phyloP scores from a whole-genome alignment of 2,329 filamentous ascomycete species.

The Sarocladium brachiariae region DNA sequence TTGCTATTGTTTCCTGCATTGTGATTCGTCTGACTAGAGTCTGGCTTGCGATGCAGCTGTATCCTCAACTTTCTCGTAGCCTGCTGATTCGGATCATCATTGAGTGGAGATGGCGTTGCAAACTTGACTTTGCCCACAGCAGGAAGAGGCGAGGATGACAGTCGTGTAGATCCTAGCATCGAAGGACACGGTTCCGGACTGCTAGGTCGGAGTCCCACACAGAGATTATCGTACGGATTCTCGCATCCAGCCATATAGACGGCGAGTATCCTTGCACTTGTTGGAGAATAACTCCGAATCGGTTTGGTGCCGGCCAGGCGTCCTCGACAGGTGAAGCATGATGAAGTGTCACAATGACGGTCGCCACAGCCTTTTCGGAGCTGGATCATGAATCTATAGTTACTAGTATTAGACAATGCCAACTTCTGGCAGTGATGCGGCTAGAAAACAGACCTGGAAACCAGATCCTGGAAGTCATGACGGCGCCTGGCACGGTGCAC shows the following conservation, averaged over 20 bases:
- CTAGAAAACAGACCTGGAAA: slow-evolving; percentile 28
- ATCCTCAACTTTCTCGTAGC: neutral
- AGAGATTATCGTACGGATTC: slow-evolving; percentile 65
- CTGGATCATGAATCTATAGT: slow-evolving; percentile 76
- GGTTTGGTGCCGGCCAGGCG: slow-evolving; percentile 60
- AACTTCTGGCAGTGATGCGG: too few species aligned
- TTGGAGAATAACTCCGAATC: slow-evolving; percentile 69
- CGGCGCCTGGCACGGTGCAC: slow-evolving; percentile 55
- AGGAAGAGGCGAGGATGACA: neutral
- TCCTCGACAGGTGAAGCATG: slow-evolving; percentile 73
- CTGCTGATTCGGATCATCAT: neutral
- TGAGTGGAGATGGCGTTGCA: neutral
- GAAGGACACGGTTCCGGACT: neutral
- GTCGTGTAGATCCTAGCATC: neutral
- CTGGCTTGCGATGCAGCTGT: neutral
- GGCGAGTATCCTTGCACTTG: slow-evolving; percentile 76
- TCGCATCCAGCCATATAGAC: slow-evolving; percentile 75
- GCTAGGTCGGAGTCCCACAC: slow-evolving; percentile 39
- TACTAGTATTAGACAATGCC: too few species aligned
- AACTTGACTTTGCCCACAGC: neutral
- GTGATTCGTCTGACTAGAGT: neutral
- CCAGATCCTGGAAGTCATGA: slow-evolving; percentile 58
- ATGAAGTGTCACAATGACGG: slow-evolving; percentile 62
- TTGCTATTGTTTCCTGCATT: too few species aligned
- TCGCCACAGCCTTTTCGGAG: slow-evolving; percentile 74